A percentile compares a stretch with the other conserved stretches of the same genome.
These are phyloP conservation scores for Pulveroboletus sp. DNA, from an alignment of 768 basidiomycete genomes.

Conservation along the genomic window DNA sequence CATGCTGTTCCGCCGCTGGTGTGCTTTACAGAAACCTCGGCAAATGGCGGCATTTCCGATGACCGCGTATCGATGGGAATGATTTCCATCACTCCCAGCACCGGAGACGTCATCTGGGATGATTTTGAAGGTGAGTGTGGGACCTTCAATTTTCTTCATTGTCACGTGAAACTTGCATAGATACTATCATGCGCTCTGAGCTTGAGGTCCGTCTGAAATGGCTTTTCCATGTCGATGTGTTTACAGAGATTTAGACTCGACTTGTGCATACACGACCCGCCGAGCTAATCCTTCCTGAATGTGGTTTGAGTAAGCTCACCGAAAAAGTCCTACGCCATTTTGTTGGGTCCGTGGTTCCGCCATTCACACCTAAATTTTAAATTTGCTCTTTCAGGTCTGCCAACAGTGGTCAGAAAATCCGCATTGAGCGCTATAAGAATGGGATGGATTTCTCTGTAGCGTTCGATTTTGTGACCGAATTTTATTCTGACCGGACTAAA, in stretches of 20 bases:
- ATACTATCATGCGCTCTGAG: slow-evolving; percentile 81
- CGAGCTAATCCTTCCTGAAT: slow-evolving; percentile 67
- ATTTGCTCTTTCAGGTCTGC: slow-evolving; percentile 33
- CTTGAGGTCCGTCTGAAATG: slow-evolving; percentile 57
- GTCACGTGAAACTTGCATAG: slow-evolving; percentile 35
- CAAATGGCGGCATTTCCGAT: slow-evolving; percentile 11
- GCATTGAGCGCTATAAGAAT: slow-evolving; percentile 59
- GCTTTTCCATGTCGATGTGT: not conserved
- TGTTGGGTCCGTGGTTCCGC: slow-evolving; percentile 44
- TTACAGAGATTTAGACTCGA: slow-evolving; percentile 59
- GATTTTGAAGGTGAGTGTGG: slow-evolving; percentile 65
- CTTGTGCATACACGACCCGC: slow-evolving; percentile 80
- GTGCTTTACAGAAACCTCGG: slow-evolving; percentile 57
- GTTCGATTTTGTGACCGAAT: slow-evolving; percentile 59
- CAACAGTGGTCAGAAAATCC: slow-evolving; percentile 41
- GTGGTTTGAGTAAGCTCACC: slow-evolving; percentile 61
- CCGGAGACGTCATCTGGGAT: slow-evolving; percentile 93
- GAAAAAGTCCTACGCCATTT: slow-evolving; percentile 74
- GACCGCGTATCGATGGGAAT: slow-evolving; percentile 57
- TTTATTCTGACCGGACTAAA: slow-evolving; percentile 56
- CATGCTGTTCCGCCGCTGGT: slow-evolving; percentile 64
- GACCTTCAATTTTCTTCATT: not conserved
- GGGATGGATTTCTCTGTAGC: slow-evolving; percentile 62
- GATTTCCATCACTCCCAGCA: slow-evolving; percentile 77
- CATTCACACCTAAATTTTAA: slow-evolving; percentile 6